Evolutionary conservation across 2,329 filamentous ascomycete genomes (phyloP).

Genomic region (Phialophora expanda): DNA sequence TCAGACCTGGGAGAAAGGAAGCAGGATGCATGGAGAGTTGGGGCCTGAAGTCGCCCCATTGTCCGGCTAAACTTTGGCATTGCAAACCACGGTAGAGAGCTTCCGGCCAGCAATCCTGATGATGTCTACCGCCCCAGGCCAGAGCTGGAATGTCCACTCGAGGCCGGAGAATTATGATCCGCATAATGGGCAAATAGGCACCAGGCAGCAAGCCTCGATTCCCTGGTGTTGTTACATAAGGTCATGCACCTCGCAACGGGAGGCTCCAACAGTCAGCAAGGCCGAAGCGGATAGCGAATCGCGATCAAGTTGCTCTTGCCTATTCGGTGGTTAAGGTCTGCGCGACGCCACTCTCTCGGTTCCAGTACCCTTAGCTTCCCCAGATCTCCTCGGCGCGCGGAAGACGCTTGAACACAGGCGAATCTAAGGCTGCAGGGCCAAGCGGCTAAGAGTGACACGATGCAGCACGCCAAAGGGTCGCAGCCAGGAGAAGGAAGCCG

Average conservation of each 20-base stretch:
- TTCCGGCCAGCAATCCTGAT: not conserved
- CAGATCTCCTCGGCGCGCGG: not conserved
- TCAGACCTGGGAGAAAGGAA: not conserved
- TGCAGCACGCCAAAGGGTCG: conserved; percentile 1
- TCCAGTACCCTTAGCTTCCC: not conserved
- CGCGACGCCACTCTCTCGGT: not conserved
- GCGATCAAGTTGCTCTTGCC: not conserved
- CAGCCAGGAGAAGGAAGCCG: not conserved
- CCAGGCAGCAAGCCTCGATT: not conserved
- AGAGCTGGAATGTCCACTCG: not conserved
- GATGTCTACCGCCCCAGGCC: not conserved
- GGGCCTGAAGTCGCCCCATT: not conserved
- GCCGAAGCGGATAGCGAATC: not conserved
- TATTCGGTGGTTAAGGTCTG: not conserved
- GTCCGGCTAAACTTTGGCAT: not conserved
- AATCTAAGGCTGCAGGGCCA: not conserved
- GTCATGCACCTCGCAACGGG: not conserved
- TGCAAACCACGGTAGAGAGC: not conserved
- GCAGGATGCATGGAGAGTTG: not conserved
- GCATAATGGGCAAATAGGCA: not conserved
- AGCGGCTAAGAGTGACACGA: conserved; percentile 4
- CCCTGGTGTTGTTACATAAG: not conserved
- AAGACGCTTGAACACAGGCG: not conserved
- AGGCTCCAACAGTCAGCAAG: not conserved
- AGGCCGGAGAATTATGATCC: not conserved